Percentiles rank a stretch among this genome's conserved stretches.
phyloP scores from a whole-genome alignment of 176 grass and related monocot genomes.

The Ensete glaucum region DNA sequence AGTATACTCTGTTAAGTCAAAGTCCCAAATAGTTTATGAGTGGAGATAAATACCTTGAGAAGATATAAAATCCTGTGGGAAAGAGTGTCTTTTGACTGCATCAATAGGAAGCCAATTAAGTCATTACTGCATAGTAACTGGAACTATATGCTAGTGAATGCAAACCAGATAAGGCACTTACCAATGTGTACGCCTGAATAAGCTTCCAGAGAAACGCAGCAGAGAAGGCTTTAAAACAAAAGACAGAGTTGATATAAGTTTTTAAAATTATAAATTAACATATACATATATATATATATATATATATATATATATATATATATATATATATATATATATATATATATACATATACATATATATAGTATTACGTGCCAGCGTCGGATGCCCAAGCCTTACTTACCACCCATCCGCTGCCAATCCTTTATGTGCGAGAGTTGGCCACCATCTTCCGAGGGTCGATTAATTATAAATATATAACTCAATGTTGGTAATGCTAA shows the following conservation, averaged over 20 bases:
- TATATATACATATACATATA: too few species aligned
- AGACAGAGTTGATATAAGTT: neutral
- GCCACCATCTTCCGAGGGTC: too few species aligned
- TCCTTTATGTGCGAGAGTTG: too few species aligned
- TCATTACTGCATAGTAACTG: neutral
- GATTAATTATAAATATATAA: too few species aligned
- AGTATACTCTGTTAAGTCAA: neutral
- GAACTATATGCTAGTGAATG: neutral
- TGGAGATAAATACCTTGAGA: conserved; percentile 36
- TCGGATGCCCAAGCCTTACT: too few species aligned
- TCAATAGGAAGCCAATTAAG: neutral
- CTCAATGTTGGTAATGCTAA: too few species aligned
- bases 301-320: too few species aligned
- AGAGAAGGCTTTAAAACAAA: conserved; percentile 52
- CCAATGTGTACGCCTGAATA: conserved; percentile 37
- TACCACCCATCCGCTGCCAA: too few species aligned
- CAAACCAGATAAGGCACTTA: conserved; percentile 16
- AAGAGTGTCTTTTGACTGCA: conserved; percentile 73
- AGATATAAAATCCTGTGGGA: conserved; percentile 52
- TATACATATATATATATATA: too few species aligned
- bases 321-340: too few species aligned
- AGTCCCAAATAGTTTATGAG: neutral
- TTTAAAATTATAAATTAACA: too few species aligned
- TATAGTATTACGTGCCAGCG: too few species aligned
- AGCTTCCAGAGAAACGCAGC: conserved; percentile 62